Base-by-base conservation (phyloP, 257 asterid species). In the Solanum clarkiae region DNA sequence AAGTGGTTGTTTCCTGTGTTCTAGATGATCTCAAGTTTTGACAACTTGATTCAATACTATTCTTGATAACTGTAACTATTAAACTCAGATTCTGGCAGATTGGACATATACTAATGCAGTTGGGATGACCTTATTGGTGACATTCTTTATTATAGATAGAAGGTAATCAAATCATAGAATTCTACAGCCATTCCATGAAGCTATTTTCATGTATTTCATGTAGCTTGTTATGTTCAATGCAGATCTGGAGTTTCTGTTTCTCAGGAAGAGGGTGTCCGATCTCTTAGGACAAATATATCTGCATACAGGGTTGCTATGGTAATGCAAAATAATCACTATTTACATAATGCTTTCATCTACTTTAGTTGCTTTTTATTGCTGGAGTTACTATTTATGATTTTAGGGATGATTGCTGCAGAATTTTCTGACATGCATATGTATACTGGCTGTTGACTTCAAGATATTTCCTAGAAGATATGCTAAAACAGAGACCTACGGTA, bases 391-490 rank as follows among this genome's bases (percentile, higher is more conserved):
- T 68, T 82, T 81, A 84, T 88, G 70, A 72, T 72, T 77, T 42
- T 81, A 53, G 85, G 85, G 77, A 51, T 45, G 80, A 82, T 66
- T 84, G 84, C 63, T 90, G 97, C 98, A 97, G 99, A 91, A 95
- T 96, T 91, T 97, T 85, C 79, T 55, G 85, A 93, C 99, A 15
- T 94, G 96, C 89, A 7, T 92, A 83, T 91, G 96, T 88, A 95
- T 97, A 87, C 87, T 97, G 93, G 99, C 98, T 85, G 99, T 97
- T 87, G 99, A 95, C 89, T 97, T 95, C 93, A 92, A 91, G 89
- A 93, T 97, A 87, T 97, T 95, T 89, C 99, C 99, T 62, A 92
- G 98, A 88, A 94, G 95, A 95, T 95, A 92, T 82, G 98, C 99
- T 10, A 95, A 97, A 92, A 93, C 98, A 45, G 99, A 97, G 94